Evolutionary conservation across 345 rosid genomes (phyloP), one percentile per base, ranked within the genome.

Genomic region (Camelina sativa): DNA sequence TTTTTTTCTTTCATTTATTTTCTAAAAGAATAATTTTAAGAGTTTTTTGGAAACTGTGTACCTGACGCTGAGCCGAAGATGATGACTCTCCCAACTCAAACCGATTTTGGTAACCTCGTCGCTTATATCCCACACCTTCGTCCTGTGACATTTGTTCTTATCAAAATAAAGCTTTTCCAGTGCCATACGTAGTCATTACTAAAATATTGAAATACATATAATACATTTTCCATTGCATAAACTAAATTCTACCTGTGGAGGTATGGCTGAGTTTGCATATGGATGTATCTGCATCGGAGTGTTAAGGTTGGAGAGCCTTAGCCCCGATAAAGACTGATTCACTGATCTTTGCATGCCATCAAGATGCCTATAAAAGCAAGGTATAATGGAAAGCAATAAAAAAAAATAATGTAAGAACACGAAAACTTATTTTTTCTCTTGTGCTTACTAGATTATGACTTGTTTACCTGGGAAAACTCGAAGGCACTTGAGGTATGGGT

Each of bases 61-160:
- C 76, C 62, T 32, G 41, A 51, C 76, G 60, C 41, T 43, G 69
- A 72, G 22, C 48, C 1, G 34, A n/a, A 71, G 66, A 47, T 12
- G 69, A 62, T 16, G 76, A 15, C 53, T 53, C 35, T 62, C 51
- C 62, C 5, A 16, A 1, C 2, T 62, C 44, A 73, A 13, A 54
- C 7, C 19, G 23, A 17, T 0, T 63, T 73, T 17, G 46, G 15
- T 73, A 37, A 51, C 20, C 51, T 37, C 10, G 7, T 23, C 17
- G 54, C 13, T 23, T 22, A 25, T 23, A 54, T 63, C 62, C 62
- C 20, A 62, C 15, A 53, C 9, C 37, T 22, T 4, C 37, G 5
- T 37, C 30, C 52, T 63, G 37, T n/a, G 28, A 63, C 7, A 15
- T 16, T 28, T 41, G 37, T 23, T 43, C 2, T 43, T 22, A 62